phyloP scores from a whole-genome alignment of 352 stramenopile species.

The Globisporangium perplexum region DNA sequence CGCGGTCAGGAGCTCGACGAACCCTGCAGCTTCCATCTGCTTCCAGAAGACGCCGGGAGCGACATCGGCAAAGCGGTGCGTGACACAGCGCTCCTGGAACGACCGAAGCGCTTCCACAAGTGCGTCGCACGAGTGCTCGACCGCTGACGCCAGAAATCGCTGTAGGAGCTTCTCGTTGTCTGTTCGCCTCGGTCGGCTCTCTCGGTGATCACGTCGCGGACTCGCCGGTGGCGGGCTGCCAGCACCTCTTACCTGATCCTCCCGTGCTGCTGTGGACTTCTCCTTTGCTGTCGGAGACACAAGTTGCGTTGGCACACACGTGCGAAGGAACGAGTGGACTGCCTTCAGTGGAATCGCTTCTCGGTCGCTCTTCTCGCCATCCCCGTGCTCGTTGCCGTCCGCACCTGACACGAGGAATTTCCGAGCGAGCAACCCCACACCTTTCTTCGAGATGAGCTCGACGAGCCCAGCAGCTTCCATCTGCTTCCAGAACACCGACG shows the following conservation, averaged over 20 bases:
- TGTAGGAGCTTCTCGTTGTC: not conserved
- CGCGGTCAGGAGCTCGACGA: conserved; percentile 29
- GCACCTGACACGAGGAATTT: conserved; percentile 23
- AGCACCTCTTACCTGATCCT: not conserved
- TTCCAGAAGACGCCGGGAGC: conserved; percentile 26
- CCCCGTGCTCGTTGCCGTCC: conserved; percentile 2
- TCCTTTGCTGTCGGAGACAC: not conserved
- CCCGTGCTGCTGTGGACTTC: not conserved
- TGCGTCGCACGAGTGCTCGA: conserved; percentile 22
- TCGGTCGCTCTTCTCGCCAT: conserved; percentile 2
- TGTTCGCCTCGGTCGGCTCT: too few species aligned
- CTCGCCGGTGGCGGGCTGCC: not conserved
- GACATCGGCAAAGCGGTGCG: conserved; percentile 28
- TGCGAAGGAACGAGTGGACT: conserved; percentile 20
- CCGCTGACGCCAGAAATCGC: conserved; percentile 15
- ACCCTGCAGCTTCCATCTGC: conserved; percentile 30
- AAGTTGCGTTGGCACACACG: not conserved
- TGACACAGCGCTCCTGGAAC: conserved; percentile 40
- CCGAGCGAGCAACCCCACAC: conserved; percentile 21
- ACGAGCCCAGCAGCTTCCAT: conserved; percentile 38
- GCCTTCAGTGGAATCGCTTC: conserved; percentile 21
- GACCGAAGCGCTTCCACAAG: conserved; percentile 20
- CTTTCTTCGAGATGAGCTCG: conserved; percentile 34
- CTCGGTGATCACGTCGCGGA: not conserved
- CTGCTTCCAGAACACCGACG: conserved; percentile 35